These are phyloP conservation scores for Nelumbo lutea DNA, from an alignment of 164 flowering plant genomes.

Conservation along the genomic window DNA sequence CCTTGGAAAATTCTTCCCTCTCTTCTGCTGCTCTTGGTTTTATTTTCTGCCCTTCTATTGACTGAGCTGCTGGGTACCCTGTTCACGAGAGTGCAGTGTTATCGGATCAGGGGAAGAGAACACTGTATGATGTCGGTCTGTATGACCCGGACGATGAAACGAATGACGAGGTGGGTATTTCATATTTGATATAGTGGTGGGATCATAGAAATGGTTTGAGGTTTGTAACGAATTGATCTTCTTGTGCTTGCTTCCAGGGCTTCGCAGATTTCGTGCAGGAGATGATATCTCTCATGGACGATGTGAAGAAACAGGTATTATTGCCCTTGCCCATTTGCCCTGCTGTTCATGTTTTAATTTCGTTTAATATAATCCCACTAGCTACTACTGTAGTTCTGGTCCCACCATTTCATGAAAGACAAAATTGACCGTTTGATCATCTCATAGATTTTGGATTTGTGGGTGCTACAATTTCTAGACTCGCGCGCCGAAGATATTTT, in stretches of 20 bases:
- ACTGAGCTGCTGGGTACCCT: neutral
- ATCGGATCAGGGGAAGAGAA: conserved; percentile 62
- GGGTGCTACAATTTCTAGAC: too few species aligned
- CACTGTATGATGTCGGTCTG: conserved; percentile 70
- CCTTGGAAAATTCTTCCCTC: neutral
- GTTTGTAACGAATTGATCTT: neutral
- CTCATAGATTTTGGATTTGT: too few species aligned
- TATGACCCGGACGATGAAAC: conserved; percentile 52
- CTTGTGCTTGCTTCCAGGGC: conserved; percentile 29
- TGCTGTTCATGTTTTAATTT: neutral
- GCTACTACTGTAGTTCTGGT: too few species aligned
- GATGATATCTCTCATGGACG: conserved; percentile 44
- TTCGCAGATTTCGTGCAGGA: conserved; percentile 54
- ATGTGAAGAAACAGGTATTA: conserved; percentile 39
- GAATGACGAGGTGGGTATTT: conserved; percentile 29
- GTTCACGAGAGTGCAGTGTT: conserved; percentile 34
- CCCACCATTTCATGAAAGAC: too few species aligned
- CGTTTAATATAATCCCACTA: too few species aligned
- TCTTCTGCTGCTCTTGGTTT: neutral
- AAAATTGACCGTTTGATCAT: too few species aligned
- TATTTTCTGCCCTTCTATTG: neutral
- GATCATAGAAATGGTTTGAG: neutral
- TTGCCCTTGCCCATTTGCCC: neutral
- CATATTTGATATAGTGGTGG: neutral
- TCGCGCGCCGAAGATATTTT: too few species aligned